Evolutionary conservation across 2,329 filamentous ascomycete genomes (phyloP).

Genomic region (Phaeophleospora eucalypticola): DNA sequence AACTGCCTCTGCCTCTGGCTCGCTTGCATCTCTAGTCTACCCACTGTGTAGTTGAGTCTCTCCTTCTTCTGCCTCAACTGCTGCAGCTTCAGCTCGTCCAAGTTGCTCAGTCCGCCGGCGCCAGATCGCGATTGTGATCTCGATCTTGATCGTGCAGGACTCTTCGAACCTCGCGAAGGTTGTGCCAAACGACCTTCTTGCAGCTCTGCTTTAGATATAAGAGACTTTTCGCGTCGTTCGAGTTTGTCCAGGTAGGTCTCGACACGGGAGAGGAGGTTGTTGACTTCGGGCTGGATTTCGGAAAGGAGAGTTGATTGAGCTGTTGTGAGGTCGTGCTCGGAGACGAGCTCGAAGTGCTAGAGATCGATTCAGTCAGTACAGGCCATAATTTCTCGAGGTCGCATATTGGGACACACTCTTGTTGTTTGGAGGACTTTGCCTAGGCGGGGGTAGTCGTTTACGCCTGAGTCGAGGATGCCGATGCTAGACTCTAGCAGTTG

Average conservation of each 20-base stretch:
- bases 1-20: constrained; percentile 68
- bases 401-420: constrained; percentile 53
- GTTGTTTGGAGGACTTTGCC: constrained; percentile 61
- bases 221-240: constrained; percentile 73
- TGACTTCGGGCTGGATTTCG: constrained; percentile 84
- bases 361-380: no score
- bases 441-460: constrained; percentile 61
- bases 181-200: constrained; percentile 66
- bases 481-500: constrained; percentile 61
- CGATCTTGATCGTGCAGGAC: constrained; percentile 15
- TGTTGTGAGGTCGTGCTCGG: constrained; percentile 73
- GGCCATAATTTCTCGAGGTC: no score
- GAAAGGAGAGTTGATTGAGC: constrained; percentile 81
- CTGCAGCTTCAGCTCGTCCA: constrained; percentile 57
- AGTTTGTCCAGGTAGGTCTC: constrained; percentile 78
- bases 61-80: constrained; percentile 78
- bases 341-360: constrained; percentile 89
- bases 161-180: constrained; percentile 14
- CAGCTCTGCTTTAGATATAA: constrained; percentile 77
- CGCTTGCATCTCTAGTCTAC: constrained; percentile 81
- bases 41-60: constrained; percentile 78
- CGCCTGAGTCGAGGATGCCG: constrained; percentile 57
- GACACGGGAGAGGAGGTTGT: constrained; percentile 73
- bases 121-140: constrained; percentile 23
- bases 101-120: constrained; percentile 36